Base-by-base conservation (phyloP, 352 stramenopile genomes). In the Pythium sukuiense region DNA sequence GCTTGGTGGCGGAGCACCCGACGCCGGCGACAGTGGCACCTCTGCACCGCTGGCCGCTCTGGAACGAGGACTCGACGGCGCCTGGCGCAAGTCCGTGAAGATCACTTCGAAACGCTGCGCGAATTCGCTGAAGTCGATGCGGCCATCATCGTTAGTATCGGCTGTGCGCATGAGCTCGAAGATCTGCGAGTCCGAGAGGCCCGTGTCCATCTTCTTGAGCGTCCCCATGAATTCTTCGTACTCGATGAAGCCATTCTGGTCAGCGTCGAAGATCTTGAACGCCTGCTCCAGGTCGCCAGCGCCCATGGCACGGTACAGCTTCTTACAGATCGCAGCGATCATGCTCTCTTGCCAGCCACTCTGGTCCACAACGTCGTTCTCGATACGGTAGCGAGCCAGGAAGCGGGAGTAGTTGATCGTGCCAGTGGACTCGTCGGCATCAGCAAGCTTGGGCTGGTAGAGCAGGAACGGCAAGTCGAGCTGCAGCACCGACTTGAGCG, bases 371-470 rank as follows among this genome's bases (percentile, higher is more conserved):
- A 81, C 56, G 13, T 92, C 85, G 55, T 98, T 97, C 54, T 97
- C 85, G 55, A 98, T 97, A 29, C 89, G 88, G 69, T 97, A 98
- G 8, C 93, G 88, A 57, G 93, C 85, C n/a, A 98, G 73, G 69
- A 98, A 98, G 33, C 84, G 90, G 30, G 89, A 96, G 81, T 98
- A 98, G 72, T 97, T 98, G 73, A 98, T 97, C 32, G 71, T 76
- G 27, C 80, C 83, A 16, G 69, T 67, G 58, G 90, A 77, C 16
- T 94, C 82, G 46, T 97, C 91, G 50, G 89, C 63, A 16, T 95
- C 88, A 3, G 90, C 88, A 18, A 98, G 81, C 56, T 95, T 90
- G 0, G 88, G 65, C 72, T 97, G 87, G 72, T 97, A 97, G 35
- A 85, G 86, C 37, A 97, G 41, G 74, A 96, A 98, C 8, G 92